These are phyloP conservation scores for Pezicula radicicola DNA, from an alignment of 2,329 filamentous ascomycete genomes.

Conservation along the genomic window DNA sequence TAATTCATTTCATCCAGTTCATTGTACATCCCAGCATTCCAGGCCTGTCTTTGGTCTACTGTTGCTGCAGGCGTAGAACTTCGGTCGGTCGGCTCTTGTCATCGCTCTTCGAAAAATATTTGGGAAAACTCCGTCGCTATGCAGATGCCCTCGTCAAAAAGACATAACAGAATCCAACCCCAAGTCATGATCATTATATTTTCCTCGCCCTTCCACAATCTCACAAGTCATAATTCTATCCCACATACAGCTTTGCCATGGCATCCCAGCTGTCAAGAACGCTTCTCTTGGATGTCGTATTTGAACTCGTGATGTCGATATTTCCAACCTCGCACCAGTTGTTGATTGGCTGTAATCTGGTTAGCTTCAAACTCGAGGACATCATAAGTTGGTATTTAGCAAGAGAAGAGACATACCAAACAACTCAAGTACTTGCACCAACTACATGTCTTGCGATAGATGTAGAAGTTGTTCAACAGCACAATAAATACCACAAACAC, in stretches of 20 bases:
- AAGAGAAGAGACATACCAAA: slow-evolving; percentile 60
- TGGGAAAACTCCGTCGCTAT: slow-evolving; percentile 20
- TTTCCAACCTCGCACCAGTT: slow-evolving; percentile 58
- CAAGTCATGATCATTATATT: background rate
- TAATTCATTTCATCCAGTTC: too few species aligned
- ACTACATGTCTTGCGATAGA: slow-evolving; percentile 67
- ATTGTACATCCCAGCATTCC: too few species aligned
- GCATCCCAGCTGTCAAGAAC: slow-evolving; percentile 19
- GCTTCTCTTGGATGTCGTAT: slow-evolving; percentile 16
- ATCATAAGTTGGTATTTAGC: background rate
- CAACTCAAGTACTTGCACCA: slow-evolving; percentile 98
- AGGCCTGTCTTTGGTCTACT: too few species aligned
- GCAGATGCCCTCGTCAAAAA: slow-evolving; percentile 5
- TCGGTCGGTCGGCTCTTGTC: too few species aligned
- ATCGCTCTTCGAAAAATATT: background rate
- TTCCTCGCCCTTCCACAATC: background rate
- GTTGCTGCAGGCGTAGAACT: too few species aligned
- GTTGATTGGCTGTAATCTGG: slow-evolving; percentile 52
- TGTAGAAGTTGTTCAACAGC: slow-evolving; percentile 88
- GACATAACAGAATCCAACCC: too few species aligned
- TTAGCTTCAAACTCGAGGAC: slow-evolving; percentile 55
- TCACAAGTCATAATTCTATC: background rate
- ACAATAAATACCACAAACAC: slow-evolving; percentile 84
- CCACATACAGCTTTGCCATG: slow-evolving; percentile 16
- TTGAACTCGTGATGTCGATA: slow-evolving; percentile 14